Conservation (phyloP, 2,329 filamentous ascomycete species). For the Diplodia seriata region DNA sequence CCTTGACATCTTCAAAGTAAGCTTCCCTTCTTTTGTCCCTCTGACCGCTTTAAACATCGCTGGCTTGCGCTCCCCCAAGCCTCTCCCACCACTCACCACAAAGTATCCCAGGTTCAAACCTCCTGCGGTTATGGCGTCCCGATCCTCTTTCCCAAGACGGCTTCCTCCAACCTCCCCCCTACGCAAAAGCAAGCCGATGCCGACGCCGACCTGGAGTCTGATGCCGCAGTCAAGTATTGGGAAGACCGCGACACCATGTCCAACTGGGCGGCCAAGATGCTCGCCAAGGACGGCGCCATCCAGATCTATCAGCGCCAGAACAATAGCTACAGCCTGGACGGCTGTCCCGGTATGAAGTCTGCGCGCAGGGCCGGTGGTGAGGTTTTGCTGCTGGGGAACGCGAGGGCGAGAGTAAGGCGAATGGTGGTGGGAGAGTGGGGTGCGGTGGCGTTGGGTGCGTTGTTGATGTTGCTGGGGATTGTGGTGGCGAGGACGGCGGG, state of each 20-base stretch:
- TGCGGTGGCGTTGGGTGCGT: slow-evolving; percentile 37
- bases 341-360: slow-evolving; percentile 62
- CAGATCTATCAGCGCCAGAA: slow-evolving; percentile 63
- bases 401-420: slow-evolving; percentile 13
- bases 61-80: neutral
- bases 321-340: slow-evolving; percentile 65
- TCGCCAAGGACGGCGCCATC: slow-evolving; percentile 55
- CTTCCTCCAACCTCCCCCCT: neutral
- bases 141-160: slow-evolving; percentile 51
- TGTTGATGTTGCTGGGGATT: slow-evolving; percentile 30
- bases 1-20: slow-evolving; percentile 66
- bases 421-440: slow-evolving; percentile 36
- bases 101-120: slow-evolving; percentile 60
- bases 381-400: slow-evolving; percentile 54
- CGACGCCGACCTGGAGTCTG: slow-evolving; percentile 12
- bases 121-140: slow-evolving; percentile 72
- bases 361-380: slow-evolving; percentile 58
- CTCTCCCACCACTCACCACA: neutral
- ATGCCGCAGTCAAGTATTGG: slow-evolving; percentile 35
- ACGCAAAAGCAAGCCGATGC: neutral
- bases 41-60: no score
- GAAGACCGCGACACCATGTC: slow-evolving; percentile 64
- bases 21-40: slow-evolving; percentile 2
- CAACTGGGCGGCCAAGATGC: slow-evolving; percentile 58
- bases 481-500: neutral